Evolutionary conservation across 1,139 yeast genomes (phyloP).

Genomic region (Candida sojae): DNA sequence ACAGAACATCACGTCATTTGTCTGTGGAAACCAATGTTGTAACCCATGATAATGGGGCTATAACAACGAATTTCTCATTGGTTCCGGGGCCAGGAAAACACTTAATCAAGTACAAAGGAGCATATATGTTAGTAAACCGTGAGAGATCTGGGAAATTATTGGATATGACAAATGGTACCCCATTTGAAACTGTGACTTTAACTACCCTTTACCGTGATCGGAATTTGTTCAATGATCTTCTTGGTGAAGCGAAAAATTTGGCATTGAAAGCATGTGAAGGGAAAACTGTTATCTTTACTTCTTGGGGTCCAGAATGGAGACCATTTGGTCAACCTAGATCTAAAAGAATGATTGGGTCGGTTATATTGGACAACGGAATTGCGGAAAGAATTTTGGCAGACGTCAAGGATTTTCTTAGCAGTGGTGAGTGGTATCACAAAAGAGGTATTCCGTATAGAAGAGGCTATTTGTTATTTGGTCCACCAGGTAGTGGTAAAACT

Average conservation of each 20-base stretch:
- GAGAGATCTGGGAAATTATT: slow-evolving; percentile 88
- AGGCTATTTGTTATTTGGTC: slow-evolving; percentile 92
- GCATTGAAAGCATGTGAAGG: slow-evolving; percentile 89
- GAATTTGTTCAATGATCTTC: slow-evolving; percentile 64
- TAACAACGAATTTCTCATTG: slow-evolving; percentile 80
- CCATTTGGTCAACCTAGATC: slow-evolving; percentile 96
- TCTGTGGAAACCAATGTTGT: slow-evolving; percentile 86
- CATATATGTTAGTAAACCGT: slow-evolving; percentile 84
- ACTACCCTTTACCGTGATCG: slow-evolving; percentile 89
- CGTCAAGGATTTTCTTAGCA: slow-evolving; percentile 72
- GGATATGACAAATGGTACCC: slow-evolving; percentile 89
- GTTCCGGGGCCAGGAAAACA: slow-evolving; percentile 99
- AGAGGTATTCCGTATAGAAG: slow-evolving; percentile 97
- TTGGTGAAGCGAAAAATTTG: slow-evolving; percentile 80
- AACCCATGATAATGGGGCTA: slow-evolving; percentile 93
- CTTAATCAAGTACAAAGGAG: slow-evolving; percentile 79
- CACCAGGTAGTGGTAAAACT: slow-evolving; percentile 98
- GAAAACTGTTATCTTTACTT: slow-evolving; percentile 87
- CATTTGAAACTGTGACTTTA: slow-evolving; percentile 91
- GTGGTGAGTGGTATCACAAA: slow-evolving; percentile 91
- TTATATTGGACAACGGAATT: slow-evolving; percentile 76
- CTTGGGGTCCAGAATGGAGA: slow-evolving; percentile 99
- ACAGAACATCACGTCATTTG: slow-evolving; percentile 76
- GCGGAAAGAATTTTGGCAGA: slow-evolving; percentile 67
- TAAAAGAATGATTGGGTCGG: slow-evolving; percentile 83